Conservation (phyloP, 768 basidiomycete species). For the Coprinopsis strossmayeri region DNA sequence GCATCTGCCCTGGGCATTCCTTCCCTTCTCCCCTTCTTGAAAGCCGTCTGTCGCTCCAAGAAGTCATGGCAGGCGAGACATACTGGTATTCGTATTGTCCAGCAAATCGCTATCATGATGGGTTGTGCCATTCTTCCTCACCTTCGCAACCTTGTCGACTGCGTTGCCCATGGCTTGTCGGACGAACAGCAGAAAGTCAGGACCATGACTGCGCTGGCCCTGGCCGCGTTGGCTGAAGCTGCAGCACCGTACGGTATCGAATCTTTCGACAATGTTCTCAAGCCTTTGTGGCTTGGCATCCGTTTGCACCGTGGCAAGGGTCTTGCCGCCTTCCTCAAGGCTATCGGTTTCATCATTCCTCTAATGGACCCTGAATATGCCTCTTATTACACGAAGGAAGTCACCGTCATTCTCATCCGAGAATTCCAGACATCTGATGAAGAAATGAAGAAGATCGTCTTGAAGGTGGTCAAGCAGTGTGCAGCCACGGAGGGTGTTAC, state of each 20-base stretch:
- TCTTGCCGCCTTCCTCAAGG: constrained; percentile 92
- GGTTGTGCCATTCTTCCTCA: constrained; percentile 97
- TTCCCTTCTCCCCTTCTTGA: constrained; percentile 94
- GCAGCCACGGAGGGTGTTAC: constrained; percentile 98
- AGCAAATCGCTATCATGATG: constrained; percentile 99
- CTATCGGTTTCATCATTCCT: constrained; percentile 98
- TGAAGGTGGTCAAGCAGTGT: constrained; percentile 99
- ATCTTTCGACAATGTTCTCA: constrained; percentile 95
- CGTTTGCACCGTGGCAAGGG: constrained; percentile 94
- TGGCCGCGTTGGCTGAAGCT: constrained; percentile 95
- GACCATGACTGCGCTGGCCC: constrained; percentile 89
- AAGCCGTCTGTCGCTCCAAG: constrained; percentile 97
- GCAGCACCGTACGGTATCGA: constrained; percentile 99
- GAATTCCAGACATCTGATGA: constrained; percentile 99
- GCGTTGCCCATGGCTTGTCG: constrained; percentile 87
- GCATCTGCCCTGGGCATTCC: constrained; percentile 98
- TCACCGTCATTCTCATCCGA: constrained; percentile 92
- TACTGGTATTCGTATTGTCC: constrained; percentile 98
- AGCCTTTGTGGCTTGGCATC: constrained; percentile 91
- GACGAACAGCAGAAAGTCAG: constrained; percentile 96
- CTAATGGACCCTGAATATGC: constrained; percentile 99
- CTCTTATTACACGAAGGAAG: constrained; percentile 98
- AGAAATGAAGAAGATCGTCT: constrained; percentile 99
- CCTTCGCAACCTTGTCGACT: constrained; percentile 92
- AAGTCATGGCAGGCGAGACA: constrained; percentile 99